Base-by-base conservation (phyloP, 768 basidiomycete species). In the Kwoniella europaea region DNA sequence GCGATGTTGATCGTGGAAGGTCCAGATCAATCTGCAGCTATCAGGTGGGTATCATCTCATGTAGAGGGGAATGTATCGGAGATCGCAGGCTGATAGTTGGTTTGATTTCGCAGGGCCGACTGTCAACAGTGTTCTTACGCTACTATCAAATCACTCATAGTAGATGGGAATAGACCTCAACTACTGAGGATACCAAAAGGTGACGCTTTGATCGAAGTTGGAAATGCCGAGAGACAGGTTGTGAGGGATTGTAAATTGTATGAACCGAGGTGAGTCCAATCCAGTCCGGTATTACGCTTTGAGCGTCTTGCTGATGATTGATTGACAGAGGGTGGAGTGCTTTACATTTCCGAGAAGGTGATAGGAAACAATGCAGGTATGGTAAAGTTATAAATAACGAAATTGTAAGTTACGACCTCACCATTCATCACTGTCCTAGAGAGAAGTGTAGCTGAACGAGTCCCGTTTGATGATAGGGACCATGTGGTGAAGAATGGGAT, bases 401-500 rank as follows among this genome's bases (percentile, higher is more conserved):
- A 56, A 84, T 84, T 54, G 83, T 83, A 46, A 65, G 79, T 72
- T 13, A 20, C 6, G 18, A n/a, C 10, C 3, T 3, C 20, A 12
- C 53, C 10, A 15, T 57, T 10, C 4, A 50, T 50, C 15, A 50
- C 3, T 1, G 10, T 50, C 46, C 12, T 12, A 10, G 15, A 18
- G 46, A 16, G 7, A 15, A 18, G 6, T 1, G 46, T 12, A 10
- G 4, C 46, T 50, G 35, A 35, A 7, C 35, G 35, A 35, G 35
- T 15, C 0, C 13, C 5, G 46, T 16, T 50, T 15, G 55, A 20
- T 63, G 2, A n/a, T 27, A 84, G 83, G 84, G 84, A 2, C 84
- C 84, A 1, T 80, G 79, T 41, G 84, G 84, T 12, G 84, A 84
- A 65, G 84, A 84, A 71, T 83, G 84, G 83, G 84, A 84, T 65